Evolutionary conservation across 352 stramenopile genomes (phyloP).

Genomic region (Globisporangium polare): DNA sequence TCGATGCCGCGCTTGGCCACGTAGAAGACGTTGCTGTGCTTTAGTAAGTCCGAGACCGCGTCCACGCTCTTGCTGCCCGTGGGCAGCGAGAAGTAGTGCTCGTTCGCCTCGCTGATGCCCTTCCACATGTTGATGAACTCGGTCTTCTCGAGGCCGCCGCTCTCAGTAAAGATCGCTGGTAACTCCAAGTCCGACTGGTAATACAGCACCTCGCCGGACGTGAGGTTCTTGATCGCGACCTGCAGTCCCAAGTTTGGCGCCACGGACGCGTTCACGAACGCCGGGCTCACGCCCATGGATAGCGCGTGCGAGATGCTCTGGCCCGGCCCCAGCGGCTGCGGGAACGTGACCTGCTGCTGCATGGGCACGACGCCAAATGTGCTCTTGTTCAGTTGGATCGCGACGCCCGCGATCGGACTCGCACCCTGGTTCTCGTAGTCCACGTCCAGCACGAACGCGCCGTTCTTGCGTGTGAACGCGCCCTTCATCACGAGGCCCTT

Average conservation of each 20-base stretch:
- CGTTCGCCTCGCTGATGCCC: constrained; percentile 92
- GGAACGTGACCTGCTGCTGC: constrained; percentile 88
- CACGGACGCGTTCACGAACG: constrained; percentile 71
- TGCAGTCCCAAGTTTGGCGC: constrained; percentile 87
- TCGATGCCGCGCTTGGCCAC: constrained; percentile 92
- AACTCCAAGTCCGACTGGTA: constrained; percentile 93
- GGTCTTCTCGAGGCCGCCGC: constrained; percentile 87
- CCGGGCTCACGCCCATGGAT: constrained; percentile 74
- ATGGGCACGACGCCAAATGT: constrained; percentile 94
- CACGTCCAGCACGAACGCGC: constrained; percentile 69
- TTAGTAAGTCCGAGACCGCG: constrained; percentile 82
- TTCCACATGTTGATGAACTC: constrained; percentile 96
- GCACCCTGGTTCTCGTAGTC: constrained; percentile 88
- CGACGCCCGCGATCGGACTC: constrained; percentile 85
- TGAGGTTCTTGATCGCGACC: constrained; percentile 97
- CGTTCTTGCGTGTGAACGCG: constrained; percentile 54
- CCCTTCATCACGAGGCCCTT: constrained; percentile 91
- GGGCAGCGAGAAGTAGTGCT: constrained; percentile 90
- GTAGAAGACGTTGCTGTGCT: constrained; percentile 92
- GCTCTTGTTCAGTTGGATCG: constrained; percentile 98
- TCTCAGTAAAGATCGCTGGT: constrained; percentile 84
- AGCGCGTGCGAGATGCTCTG: constrained; percentile 73
- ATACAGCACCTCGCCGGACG: constrained; percentile 92
- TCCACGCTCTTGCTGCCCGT: constrained; percentile 72
- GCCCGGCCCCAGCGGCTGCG: constrained; percentile 57